Evolutionary conservation across 2,329 filamentous ascomycete species (phyloP), one percentile per base, ranked within the genome.

Genomic region (Venturia aucupariae): DNA sequence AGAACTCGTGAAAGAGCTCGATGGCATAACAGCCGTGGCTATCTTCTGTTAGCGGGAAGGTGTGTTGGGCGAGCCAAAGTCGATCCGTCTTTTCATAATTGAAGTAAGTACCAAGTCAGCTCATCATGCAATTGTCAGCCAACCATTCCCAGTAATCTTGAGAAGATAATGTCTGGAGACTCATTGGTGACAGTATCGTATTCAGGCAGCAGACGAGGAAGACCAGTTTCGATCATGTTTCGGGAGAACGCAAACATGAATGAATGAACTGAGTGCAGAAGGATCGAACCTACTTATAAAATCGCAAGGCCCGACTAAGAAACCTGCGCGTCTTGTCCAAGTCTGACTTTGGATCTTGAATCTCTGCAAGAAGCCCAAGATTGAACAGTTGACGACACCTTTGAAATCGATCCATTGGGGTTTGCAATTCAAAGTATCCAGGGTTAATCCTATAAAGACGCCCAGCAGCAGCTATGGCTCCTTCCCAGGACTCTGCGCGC

Each of bases 1-100:
- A 51, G 39, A 61, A 60, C 48, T 62, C 46, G 27, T 64, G 41
- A 54, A 61, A 67, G n/a, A 67, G 64, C 55, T 67, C 66, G 7
- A 48, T 61, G 8, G 64, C 64, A 41, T 60, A 57, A 17, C 59
- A 60, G 27, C 51, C 51, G 30, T 57, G 51, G n/a, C 48, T 54
- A 10, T 22, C 24, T 46, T 6, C 6, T 10, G n/a, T 46, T 46
- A 46, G 44, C 24, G 19, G 5, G n/a, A 46, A 24, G 8, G 7
- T 22, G 24, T n/a, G 10, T 22, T 46, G 44, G n/a, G 44, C n/a
- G 39, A 17, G 39, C 11, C 35, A 41, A 2, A 15, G 39, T 17
- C 5, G 39, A 17, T 10, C 17, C 39, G 13, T 41, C 11, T 15
- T 1, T 13, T 17, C 15, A 41, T 41, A 13, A 15, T 17, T 41